Evolutionary conservation across 768 basidiomycete genomes (phyloP), one percentile per base, ranked within the genome.

Genomic region (Mycena belliarum): DNA sequence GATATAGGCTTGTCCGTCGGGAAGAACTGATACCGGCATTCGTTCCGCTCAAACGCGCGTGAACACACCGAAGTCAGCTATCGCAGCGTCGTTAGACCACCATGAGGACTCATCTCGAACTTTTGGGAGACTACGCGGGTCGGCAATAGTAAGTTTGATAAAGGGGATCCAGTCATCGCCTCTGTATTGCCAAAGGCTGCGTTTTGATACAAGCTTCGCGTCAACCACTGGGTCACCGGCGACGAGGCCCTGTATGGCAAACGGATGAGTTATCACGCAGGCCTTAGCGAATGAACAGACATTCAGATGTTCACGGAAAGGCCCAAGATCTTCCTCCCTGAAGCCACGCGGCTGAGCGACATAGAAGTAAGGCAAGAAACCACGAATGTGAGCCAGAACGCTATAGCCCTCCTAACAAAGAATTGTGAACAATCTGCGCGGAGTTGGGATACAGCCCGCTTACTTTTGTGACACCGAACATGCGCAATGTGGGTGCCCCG

Each of bases 301-400:
- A 70, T 95, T 96, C 41, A 99, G 70, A 57, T 88, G 79, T 15
- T 80, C 76, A 41, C 73, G 76, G 66, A 99, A 87, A 0, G 87
- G 72, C 3, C 74, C 75, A 2, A 89, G 66, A 64, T 98, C 94
- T 18, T 82, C 78, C 29, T 80, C 75, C 28, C 78, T 74, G 63
- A 98, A 94, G 0, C 95, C 95, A 18, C 89, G 83, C 29, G 97
- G 97, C 28, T 88, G 83, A 4, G 92, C 80, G 40, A 98, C 75
- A 66, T 94, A 99, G 72, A 99, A 97, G 72, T 99, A 98, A 0
- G 97, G 96, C 47, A 85, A 72, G 69, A 97, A 98, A 32, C 86
- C 85, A 2, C 80, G 86, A 48, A 99, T 81, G 60, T 89, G 84
- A 3, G 87, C 88, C 16, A 98, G 80, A 2, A 98, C 91, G 55